Base-by-base conservation (phyloP, 345 rosid genomes). In the Pistacia atlantica region DNA sequence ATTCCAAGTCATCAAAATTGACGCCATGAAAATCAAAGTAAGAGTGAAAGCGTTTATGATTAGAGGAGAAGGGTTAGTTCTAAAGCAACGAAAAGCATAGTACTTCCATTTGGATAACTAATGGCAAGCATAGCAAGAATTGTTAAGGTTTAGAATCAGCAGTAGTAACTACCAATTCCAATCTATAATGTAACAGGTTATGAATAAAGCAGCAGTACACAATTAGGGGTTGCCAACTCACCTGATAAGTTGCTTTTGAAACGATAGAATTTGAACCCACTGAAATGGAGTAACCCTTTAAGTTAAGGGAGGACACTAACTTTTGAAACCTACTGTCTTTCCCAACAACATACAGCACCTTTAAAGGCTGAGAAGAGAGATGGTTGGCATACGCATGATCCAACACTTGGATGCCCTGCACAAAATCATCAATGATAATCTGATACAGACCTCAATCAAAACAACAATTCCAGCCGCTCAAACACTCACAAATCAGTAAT, bases 201-300 rank as follows among this genome's bases (percentile, higher is more conserved):
- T 52, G 35, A 33, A 8, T 13, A 8, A 52, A 25, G 18, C 38
- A 35, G 31, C 6, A 60, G 49, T 55, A 16, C 42, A 42, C 14
- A 9, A 35, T 12, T 49, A 22, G 1, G 54, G 8, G 35, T 35
- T 16, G 62, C 33, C 20, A 48, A 20, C 70, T 56, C 62, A 91
- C 90, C 93, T 81, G 77, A 77, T 77, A 60, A 60, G 81, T 69
- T 57, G 67, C 63, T 28, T 80, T 74, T 60, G 81, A 70, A 79
- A 55, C 12, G 42, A 65, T 65, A 54, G 51, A 57, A 74, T 75
- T 70, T 38, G 78, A 76, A 61, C 51, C 69, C n/a, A 22, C 52
- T 65, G 83, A 82, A 75, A 85, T 55, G 14, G 78, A 73, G 78
- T 78, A 80, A 63, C 87, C 86, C 57, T 88, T 82, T 58, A 80